A percentile compares a stretch with the other conserved stretches of the same genome.
These are phyloP conservation scores for Pochonia chlamydosporia DNA, from an alignment of 2,329 filamentous ascomycete genomes.

Conservation along the genomic window DNA sequence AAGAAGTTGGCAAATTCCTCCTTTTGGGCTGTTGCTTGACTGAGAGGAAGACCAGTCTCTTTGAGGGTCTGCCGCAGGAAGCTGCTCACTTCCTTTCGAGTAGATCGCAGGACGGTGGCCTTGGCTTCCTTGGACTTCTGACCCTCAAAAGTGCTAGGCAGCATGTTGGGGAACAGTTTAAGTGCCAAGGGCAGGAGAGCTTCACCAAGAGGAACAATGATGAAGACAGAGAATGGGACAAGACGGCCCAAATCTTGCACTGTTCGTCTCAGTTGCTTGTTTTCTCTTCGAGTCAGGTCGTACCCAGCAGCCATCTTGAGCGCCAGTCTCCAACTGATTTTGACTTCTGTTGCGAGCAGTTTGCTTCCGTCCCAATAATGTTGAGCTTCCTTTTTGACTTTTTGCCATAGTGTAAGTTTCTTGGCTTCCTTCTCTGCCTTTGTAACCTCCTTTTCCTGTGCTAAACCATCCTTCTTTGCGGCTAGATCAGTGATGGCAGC, in stretches of 20 bases:
- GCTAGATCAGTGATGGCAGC: slow-evolving; percentile 55
- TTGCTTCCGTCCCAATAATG: slow-evolving; percentile 99
- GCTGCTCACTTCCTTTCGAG: slow-evolving; percentile 85
- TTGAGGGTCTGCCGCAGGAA: slow-evolving; percentile 85
- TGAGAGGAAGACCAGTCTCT: slow-evolving; percentile 90
- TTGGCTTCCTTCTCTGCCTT: slow-evolving; percentile 63
- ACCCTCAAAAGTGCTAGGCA: slow-evolving; percentile 94
- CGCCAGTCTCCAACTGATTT: slow-evolving; percentile 84
- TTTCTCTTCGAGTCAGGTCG: slow-evolving; percentile 88
- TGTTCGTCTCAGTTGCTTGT: slow-evolving; percentile 86
- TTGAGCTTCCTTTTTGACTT: slow-evolving; percentile 86
- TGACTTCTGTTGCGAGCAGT: slow-evolving; percentile 83
- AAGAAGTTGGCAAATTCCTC: slow-evolving; percentile 97
- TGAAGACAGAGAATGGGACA: slow-evolving; percentile 93
- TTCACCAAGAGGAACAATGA: slow-evolving; percentile 95
- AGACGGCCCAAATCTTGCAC: slow-evolving; percentile 89
- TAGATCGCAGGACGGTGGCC: slow-evolving; percentile 71
- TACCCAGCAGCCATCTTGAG: slow-evolving; percentile 98
- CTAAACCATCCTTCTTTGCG: slow-evolving; percentile 54
- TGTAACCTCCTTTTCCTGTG: slow-evolving; percentile 53
- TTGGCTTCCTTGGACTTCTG: slow-evolving; percentile 89
- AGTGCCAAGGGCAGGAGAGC: slow-evolving; percentile 85
- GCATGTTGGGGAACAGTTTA: slow-evolving; percentile 92
- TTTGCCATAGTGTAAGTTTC: slow-evolving; percentile 84
- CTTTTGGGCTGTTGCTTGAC: slow-evolving; percentile 74